Conservation (phyloP, 345 rosid genomes). For the Citrus inodora region DNA sequence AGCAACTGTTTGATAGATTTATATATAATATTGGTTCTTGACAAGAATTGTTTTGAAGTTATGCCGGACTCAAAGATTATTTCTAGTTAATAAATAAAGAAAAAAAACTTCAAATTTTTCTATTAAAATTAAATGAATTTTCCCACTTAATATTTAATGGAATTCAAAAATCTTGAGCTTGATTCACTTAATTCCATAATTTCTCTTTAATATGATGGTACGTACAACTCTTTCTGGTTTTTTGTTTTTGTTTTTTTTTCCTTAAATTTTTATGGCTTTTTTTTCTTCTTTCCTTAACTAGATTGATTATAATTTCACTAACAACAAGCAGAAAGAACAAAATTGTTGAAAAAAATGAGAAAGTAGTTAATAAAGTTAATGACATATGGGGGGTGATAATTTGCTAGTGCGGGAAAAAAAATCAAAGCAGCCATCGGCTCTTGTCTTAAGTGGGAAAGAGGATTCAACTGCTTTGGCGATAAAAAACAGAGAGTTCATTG, state of each 20-base stretch:
- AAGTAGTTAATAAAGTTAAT: not conserved
- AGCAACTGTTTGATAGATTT: too few relatives aligned
- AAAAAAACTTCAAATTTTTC: too few relatives aligned
- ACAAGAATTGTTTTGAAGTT: too few relatives aligned
- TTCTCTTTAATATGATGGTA: too few relatives aligned
- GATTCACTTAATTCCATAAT: too few relatives aligned
- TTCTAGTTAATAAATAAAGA: too few relatives aligned
- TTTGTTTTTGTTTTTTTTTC: not conserved
- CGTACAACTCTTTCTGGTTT: not conserved
- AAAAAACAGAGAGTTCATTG: not conserved
- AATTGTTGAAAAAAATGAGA: not conserved
- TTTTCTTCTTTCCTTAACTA: not conserved
- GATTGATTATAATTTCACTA: not conserved
- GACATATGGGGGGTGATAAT: not conserved
- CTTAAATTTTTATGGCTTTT: not conserved
- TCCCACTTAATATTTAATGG: too few relatives aligned
- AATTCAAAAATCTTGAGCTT: too few relatives aligned
- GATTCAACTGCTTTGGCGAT: not conserved
- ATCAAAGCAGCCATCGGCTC: not conserved
- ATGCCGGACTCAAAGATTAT: too few relatives aligned
- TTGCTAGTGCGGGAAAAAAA: not conserved
- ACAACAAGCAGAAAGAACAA: not conserved
- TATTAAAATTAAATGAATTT: too few relatives aligned
- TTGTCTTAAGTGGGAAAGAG: not conserved
- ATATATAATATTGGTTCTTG: too few relatives aligned